phyloP scores from a whole-genome alignment of 345 rosid species.

The Nasturtium officinale region DNA sequence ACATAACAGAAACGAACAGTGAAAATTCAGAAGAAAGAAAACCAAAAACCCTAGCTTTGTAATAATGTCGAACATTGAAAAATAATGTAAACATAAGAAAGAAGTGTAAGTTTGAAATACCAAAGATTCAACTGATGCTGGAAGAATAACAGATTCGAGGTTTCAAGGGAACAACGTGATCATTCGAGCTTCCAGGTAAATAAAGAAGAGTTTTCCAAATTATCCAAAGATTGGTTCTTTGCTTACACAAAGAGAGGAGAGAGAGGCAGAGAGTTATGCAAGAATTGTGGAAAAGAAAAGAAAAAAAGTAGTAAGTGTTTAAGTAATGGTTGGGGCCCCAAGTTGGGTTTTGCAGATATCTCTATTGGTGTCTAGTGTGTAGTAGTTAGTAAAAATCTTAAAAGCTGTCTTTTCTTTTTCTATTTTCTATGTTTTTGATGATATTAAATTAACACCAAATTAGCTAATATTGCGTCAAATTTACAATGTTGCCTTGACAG shows the following conservation, averaged over 20 bases:
- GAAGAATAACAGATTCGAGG: neutral
- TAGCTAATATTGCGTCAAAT: neutral
- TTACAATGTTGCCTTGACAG: slow-evolving; percentile 14
- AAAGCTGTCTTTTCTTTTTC: slow-evolving; percentile 31
- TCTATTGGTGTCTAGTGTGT: slow-evolving; percentile 31
- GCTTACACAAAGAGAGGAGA: slow-evolving; percentile 34
- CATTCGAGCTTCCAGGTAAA: slow-evolving; percentile 24
- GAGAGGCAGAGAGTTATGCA: slow-evolving; percentile 24
- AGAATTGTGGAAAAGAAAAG: neutral
- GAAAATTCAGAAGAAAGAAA: slow-evolving; percentile 13
- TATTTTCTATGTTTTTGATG: neutral
- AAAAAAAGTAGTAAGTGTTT: slow-evolving; percentile 22
- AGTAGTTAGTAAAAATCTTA: slow-evolving; percentile 33
- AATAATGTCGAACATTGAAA: slow-evolving; percentile 1
- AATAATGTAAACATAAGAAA: neutral
- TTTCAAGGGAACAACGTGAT: slow-evolving; percentile 21
- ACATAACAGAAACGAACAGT: neutral
- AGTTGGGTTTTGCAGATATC: slow-evolving; percentile 43
- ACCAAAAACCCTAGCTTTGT: slow-evolving; percentile 27
- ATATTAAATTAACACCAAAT: neutral
- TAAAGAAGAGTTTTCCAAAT: slow-evolving; percentile 27
- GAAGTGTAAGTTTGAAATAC: slow-evolving; percentile 23
- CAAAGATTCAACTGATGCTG: slow-evolving; percentile 26
- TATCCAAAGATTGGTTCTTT: slow-evolving; percentile 40
- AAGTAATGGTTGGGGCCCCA: slow-evolving; percentile 42